Evolutionary conservation across 768 basidiomycete species (phyloP).

Genomic region (Collybia mongolica): DNA sequence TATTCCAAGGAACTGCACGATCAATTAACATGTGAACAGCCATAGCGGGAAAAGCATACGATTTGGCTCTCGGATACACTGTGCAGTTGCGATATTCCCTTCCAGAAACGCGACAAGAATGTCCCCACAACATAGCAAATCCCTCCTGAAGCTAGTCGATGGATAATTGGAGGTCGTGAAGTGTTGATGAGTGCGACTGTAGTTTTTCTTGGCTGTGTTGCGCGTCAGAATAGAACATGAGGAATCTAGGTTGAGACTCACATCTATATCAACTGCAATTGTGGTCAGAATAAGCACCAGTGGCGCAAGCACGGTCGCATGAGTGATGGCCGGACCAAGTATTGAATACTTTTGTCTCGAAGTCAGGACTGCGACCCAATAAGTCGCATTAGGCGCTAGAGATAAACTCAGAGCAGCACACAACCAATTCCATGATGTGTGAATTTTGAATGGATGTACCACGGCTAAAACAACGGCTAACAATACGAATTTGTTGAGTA

Average conservation of each 20-base stretch:
- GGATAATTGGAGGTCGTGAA: constrained; percentile 10
- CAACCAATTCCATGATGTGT: constrained; percentile 27
- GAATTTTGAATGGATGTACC: constrained; percentile 36
- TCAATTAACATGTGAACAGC: background rate
- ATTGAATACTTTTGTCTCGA: constrained; percentile 51
- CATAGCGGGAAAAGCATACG: constrained; percentile 21
- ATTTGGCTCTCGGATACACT: constrained; percentile 38
- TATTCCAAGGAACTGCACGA: constrained; percentile 26
- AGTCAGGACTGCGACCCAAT: constrained; percentile 63
- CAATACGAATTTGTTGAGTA: constrained; percentile 39
- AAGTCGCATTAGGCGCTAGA: constrained; percentile 59
- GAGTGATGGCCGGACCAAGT: constrained; percentile 59
- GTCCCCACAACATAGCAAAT: constrained; percentile 24
- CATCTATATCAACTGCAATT: constrained; percentile 34
- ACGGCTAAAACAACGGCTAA: constrained; percentile 35
- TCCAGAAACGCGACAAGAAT: constrained; percentile 29
- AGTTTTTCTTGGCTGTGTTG: no score
- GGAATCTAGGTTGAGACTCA: constrained; percentile 10
- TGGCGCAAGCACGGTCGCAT: constrained; percentile 55
- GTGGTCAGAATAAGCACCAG: constrained; percentile 50
- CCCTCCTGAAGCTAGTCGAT: constrained; percentile 21
- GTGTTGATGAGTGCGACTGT: background rate
- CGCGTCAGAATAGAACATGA: constrained; percentile 1
- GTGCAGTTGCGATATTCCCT: constrained; percentile 20
- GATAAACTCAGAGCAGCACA: constrained; percentile 40